A percentile compares a stretch with the other conserved stretches of the same genome.
phyloP scores from a whole-genome alignment of 2,329 filamentous ascomycete genomes.

The Scedosporium minutisporum region DNA sequence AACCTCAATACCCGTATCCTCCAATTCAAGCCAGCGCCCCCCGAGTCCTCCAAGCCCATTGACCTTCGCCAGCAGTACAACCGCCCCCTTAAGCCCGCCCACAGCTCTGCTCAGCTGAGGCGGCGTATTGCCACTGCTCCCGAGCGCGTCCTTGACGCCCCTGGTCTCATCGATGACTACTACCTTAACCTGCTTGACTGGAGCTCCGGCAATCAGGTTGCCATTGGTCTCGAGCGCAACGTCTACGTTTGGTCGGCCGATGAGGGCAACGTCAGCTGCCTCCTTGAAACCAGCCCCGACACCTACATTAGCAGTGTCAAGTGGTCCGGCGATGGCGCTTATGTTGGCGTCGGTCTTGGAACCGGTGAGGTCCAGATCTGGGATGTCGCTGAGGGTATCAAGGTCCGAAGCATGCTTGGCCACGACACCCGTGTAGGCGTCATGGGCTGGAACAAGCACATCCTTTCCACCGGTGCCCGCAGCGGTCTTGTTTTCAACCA shows the following conservation, averaged over 20 bases:
- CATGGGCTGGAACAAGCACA: slow-evolving; percentile 99
- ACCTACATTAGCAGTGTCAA: slow-evolving; percentile 98
- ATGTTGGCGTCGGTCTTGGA: slow-evolving; percentile 89
- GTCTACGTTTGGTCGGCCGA: slow-evolving; percentile 99
- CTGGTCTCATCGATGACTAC: slow-evolving; percentile 94
- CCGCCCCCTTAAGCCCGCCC: slow-evolving; percentile 75
- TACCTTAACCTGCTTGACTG: slow-evolving; percentile 98
- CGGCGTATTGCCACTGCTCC: slow-evolving; percentile 89
- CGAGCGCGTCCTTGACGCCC: slow-evolving; percentile 91
- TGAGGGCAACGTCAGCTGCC: slow-evolving; percentile 76
- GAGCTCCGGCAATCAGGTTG: slow-evolving; percentile 96
- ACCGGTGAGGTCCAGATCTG: slow-evolving; percentile 98
- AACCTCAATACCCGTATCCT: slow-evolving; percentile 91
- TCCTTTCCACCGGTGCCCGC: slow-evolving; percentile 87
- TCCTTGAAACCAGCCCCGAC: slow-evolving; percentile 79
- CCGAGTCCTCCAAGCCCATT: slow-evolving; percentile 96
- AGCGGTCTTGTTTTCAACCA: slow-evolving; percentile 97
- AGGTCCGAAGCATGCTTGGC: slow-evolving; percentile 97
- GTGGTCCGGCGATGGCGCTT: slow-evolving; percentile 95
- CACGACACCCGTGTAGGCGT: slow-evolving; percentile 94
- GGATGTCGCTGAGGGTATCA: slow-evolving; percentile 90
- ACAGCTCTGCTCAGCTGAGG: slow-evolving; percentile 72
- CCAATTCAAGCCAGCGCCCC: slow-evolving; percentile 95
- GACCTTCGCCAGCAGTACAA: slow-evolving; percentile 98
- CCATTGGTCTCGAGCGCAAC: slow-evolving; percentile 90